A percentile compares a stretch with the other conserved stretches of the same genome.
Evolutionary conservation across 1,284 basidiomycete genomes (phyloP).

Genomic region (Macrocystidia cucumis): DNA sequence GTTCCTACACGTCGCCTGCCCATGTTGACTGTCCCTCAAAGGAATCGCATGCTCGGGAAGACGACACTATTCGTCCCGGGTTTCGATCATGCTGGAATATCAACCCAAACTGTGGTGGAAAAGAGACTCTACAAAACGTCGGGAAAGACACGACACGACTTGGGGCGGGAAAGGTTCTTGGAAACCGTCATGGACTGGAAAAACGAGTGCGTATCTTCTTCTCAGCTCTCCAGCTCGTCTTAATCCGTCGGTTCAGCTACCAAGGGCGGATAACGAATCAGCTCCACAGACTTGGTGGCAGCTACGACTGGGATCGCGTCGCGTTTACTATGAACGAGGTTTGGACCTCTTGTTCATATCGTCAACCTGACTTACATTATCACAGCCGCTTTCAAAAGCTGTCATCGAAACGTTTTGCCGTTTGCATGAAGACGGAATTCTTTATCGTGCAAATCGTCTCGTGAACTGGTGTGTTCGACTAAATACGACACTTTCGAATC

Average conservation of each 20-base stretch:
- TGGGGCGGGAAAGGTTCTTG: slow-evolving; percentile 90
- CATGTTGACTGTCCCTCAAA: slow-evolving; percentile 23
- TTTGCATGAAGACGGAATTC: slow-evolving; percentile 87
- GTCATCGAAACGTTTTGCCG: slow-evolving; percentile 91
- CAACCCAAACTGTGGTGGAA: slow-evolving; percentile 97
- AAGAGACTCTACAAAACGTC: slow-evolving; percentile 83
- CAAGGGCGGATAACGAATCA: slow-evolving; percentile 90
- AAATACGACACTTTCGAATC: slow-evolving; percentile 95
- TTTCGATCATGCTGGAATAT: slow-evolving; percentile 98
- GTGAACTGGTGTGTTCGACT: slow-evolving; percentile 98
- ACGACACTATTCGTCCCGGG: slow-evolving; percentile 90
- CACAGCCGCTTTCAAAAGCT: slow-evolving; percentile 72
- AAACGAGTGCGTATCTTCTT: slow-evolving; percentile 63
- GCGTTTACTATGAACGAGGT: slow-evolving; percentile 97
- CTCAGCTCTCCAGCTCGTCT: not conserved
- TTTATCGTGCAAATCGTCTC: slow-evolving; percentile 95
- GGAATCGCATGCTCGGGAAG: slow-evolving; percentile 96
- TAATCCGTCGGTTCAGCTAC: slow-evolving; percentile 46
- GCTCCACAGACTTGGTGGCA: slow-evolving; percentile 85
- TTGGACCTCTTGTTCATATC: slow-evolving; percentile 6
- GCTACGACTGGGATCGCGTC: slow-evolving; percentile 90
- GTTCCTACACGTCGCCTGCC: not conserved
- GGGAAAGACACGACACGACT: slow-evolving; percentile 85
- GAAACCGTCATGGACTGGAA: slow-evolving; percentile 97
- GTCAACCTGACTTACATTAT: slow-evolving; percentile 6